Evolutionary conservation across 2,329 filamentous ascomycete species (phyloP), one percentile per base, ranked within the genome.

Genomic region (Mycosphaerella sp.): DNA sequence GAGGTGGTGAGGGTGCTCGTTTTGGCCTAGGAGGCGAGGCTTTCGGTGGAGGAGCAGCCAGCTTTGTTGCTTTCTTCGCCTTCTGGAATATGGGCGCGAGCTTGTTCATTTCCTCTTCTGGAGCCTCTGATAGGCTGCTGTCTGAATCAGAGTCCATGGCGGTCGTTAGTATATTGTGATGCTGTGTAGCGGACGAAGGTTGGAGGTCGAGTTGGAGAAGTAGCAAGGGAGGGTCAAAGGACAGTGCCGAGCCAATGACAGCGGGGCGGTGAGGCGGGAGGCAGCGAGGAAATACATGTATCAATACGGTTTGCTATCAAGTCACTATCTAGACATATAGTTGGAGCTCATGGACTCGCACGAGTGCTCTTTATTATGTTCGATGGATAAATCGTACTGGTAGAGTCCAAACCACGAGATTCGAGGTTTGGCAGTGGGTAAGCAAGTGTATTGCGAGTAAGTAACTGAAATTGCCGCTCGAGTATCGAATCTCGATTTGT

Each of bases 1-100:
- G 91, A 7, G 88, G 84, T 61, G 91, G 91, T 59, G 90, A 96
- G 16, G 89, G 84, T 52, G 86, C 84, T 68, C 91, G 79, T 76
- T 93, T 94, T 18, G 67, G 65, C 52, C 64, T 53, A 41, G 67
- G 65, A 56, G 67, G 66, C 40, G 67, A 67, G 49, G 57, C 59
- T 32, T 60, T 58, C 9, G 66, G 64, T 7, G 70, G 78, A 79
- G 63, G 77, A 71, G 55, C 77, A 64, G 53, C 69, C 64, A 32
- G 47, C 55, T 68, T 68, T 43, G 71, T 66, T 14, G 70, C 68
- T 51, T 70, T 68, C 59, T 73, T 73, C 16, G 66, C 66, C 41
- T 64, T 66, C 35, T 61, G 44, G 55, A 68, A 69, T 46, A 68
- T 67, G 44, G 67, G 66, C 44, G 67, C 67, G 16, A 68, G 59